Base-by-base conservation (phyloP, 257 asterid species). In the Gardenia jasminoides region DNA sequence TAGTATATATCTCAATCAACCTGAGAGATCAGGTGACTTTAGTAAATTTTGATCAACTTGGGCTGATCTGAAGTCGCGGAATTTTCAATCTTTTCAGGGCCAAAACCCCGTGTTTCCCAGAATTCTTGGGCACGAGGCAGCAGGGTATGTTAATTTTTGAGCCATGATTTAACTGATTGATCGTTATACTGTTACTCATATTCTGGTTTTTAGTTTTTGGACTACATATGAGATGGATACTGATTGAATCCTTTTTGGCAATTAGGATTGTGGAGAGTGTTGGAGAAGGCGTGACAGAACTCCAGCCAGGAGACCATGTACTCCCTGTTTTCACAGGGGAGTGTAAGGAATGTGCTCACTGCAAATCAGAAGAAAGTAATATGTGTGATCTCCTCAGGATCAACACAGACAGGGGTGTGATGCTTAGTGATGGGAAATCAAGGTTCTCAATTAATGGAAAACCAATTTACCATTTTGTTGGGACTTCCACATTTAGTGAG, bases 361-460 rank as follows among this genome's bases (percentile, higher is more conserved):
- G 98, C 46, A 91, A 89, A 80, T 88, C 92, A 1, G 77, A 82
- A n/a, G 98, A 93, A 74, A 93, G 96, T 84, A 91, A 93, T 6
- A 86, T 92, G 98, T 93, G 98, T 44, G 87, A 76, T 64, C 98
- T 93, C n/a, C 91, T 92, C 0, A 90, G 98, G 89, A 93, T 93
- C 72, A 90, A 93, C 75, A 82, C 88, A 0, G 97, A 92, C 13
- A 87, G 96, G 65, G 97, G 90, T 13, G 96, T 84, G 43, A 92
- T 92, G 98, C 79, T 93, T 48, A 28, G 76, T 10, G 98, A 93
- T 70, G 90, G 83, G 0, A 80, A 92, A 47, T 4, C 93, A 0
- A 77, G 98, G 36, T 93, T 93, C 74, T 89, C 98, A 3, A 90
- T 83, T 72, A 87, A 92, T 50, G 97, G 97, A 0, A 84, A 90